Evolutionary conservation across 1,139 yeast species (phyloP).

Genomic region (Petasospora fabianii): DNA sequence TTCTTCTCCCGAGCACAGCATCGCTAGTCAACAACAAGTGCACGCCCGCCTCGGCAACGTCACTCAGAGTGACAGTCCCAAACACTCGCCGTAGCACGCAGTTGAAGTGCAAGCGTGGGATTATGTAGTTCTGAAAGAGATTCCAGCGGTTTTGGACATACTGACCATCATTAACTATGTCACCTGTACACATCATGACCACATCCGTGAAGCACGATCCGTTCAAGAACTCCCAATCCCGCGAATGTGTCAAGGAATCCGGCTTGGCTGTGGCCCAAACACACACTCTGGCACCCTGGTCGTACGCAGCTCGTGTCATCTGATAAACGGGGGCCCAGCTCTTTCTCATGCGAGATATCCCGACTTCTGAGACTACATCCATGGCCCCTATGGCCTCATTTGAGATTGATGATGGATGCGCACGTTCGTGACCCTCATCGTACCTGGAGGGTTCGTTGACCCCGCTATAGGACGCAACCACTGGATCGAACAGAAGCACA

Average conservation of each 20-base stretch:
- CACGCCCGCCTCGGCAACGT: constrained; percentile 1
- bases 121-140: neutral
- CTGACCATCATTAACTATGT: neutral
- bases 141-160: neutral
- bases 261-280: constrained; percentile 1
- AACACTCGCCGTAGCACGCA: neutral
- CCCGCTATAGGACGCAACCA: neutral
- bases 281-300: constrained; percentile 1
- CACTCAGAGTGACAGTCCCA: constrained; percentile 1
- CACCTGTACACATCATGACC: neutral
- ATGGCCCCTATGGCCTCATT: neutral
- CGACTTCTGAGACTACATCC: neutral
- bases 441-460: neutral
- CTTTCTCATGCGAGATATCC: neutral
- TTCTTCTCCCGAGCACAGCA: neutral
- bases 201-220: constrained; percentile 1
- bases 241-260: neutral
- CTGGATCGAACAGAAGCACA: constrained; percentile 1
- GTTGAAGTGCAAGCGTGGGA: neutral
- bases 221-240: neutral
- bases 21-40: constrained; percentile 3
- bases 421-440: neutral
- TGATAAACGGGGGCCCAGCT: neutral
- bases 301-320: constrained; percentile 2
- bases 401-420: neutral